Conservation (phyloP, 2,329 filamentous ascomycete genomes). For the Dothideomycetes sp. region DNA sequence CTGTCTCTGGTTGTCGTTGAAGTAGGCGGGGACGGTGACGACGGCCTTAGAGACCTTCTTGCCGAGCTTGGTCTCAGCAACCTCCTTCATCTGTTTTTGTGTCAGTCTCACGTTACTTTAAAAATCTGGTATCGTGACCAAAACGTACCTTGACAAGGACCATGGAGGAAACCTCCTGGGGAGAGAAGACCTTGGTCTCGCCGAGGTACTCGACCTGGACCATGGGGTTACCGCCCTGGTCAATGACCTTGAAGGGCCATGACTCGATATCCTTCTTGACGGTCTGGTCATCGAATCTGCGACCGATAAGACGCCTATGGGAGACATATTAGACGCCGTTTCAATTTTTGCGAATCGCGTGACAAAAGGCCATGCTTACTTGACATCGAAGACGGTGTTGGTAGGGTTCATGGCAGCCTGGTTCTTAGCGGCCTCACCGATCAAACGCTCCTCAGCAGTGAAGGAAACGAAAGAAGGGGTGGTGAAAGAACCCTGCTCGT, state of each 20-base stretch:
- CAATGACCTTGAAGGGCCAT: conserved; percentile 98
- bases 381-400: conserved; percentile 99
- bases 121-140: neutral
- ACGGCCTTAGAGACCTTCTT: conserved; percentile 99
- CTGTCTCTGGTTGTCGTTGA: conserved; percentile 99
- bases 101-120: neutral
- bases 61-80: conserved; percentile 94
- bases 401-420: conserved; percentile 98
- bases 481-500: conserved; percentile 98
- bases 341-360: neutral
- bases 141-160: conserved; percentile 80
- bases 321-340: conserved; percentile 1
- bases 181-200: conserved; percentile 91
- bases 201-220: conserved; percentile 94
- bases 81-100: conserved; percentile 75
- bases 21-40: conserved; percentile 98
- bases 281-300: conserved; percentile 85
- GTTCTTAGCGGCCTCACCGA: conserved; percentile 99
- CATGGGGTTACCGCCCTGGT: conserved; percentile 78
- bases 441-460: conserved; percentile 96
- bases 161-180: conserved; percentile 99
- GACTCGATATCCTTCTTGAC: conserved; percentile 99
- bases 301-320: conserved; percentile 78
- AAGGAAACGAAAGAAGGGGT: conserved; percentile 99
- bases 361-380: conserved; percentile 29